A percentile compares a stretch with the other conserved stretches of the same genome.
phyloP scores from a whole-genome alignment of 257 asterid genomes.

The Solanum virginianum region DNA sequence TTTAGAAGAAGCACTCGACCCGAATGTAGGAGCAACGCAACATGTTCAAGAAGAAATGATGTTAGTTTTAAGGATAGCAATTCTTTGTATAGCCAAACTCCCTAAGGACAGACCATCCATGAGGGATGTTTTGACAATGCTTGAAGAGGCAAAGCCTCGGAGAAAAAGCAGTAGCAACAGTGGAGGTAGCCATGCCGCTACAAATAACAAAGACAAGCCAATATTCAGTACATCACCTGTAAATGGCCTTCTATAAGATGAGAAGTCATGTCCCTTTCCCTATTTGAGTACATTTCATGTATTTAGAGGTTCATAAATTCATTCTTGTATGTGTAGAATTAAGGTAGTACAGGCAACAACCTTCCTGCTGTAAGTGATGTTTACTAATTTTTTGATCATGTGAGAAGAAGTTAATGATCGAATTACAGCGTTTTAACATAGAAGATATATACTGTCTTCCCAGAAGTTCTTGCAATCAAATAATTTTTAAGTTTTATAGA shows the following conservation, averaged over 20 bases:
- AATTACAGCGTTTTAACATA: background rate
- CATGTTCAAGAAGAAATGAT: conserved; percentile 44
- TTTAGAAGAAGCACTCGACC: conserved; percentile 27
- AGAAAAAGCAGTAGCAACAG: conserved; percentile 22
- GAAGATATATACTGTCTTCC: background rate
- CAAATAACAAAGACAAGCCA: conserved; percentile 12
- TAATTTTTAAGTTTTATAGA: background rate
- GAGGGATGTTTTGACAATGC: conserved; percentile 43
- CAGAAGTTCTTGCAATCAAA: background rate
- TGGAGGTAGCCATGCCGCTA: background rate
- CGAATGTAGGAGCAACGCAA: conserved; percentile 19
- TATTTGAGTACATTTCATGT: background rate
- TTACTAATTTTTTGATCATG: background rate
- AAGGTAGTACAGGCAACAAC: background rate
- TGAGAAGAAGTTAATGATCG: background rate
- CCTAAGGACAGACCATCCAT: conserved; percentile 43
- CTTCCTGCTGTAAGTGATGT: background rate
- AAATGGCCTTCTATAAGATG: conserved; percentile 13
- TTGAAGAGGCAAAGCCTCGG: conserved; percentile 38
- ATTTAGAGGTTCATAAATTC: background rate
- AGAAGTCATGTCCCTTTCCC: background rate
- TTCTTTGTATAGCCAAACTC: conserved; percentile 33
- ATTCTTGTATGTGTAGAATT: background rate
- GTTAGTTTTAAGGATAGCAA: conserved; percentile 28
- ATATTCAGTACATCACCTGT: conserved; percentile 28